A percentile compares a stretch with the other conserved stretches of the same genome.
Conservation (phyloP, 2,329 filamentous ascomycete species). For the Colletotrichum theobromicola region DNA sequence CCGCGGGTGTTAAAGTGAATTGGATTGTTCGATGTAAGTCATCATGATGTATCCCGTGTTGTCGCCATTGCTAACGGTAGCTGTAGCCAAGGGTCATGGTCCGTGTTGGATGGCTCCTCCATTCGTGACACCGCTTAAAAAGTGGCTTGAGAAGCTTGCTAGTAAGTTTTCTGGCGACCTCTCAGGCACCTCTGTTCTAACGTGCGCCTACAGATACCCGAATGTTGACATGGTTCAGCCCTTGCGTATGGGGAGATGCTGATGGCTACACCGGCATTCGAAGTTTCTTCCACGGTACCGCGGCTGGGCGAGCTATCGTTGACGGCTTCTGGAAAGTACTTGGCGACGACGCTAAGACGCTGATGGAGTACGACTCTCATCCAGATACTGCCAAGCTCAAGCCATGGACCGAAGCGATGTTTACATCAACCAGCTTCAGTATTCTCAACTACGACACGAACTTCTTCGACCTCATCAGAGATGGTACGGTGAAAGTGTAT, state of each 20-base stretch:
- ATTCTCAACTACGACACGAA: slow-evolving; percentile 65
- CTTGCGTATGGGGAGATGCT: slow-evolving; percentile 72
- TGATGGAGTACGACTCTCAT: slow-evolving; percentile 60
- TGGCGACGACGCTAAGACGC: slow-evolving; percentile 55
- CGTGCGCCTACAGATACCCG: slow-evolving; percentile 52
- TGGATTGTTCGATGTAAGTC: slow-evolving; percentile 61
- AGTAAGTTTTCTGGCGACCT: slow-evolving; percentile 36
- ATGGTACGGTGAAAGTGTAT: slow-evolving; percentile 57
- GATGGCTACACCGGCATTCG: slow-evolving; percentile 63
- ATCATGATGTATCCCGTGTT: neutral
- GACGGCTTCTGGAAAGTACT: slow-evolving; percentile 63
- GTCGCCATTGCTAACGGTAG: neutral
- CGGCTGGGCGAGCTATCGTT: slow-evolving; percentile 59
- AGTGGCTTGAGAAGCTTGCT: slow-evolving; percentile 70
- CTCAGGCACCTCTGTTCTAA: neutral
- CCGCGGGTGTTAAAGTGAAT: slow-evolving; percentile 58
- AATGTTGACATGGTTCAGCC: slow-evolving; percentile 75
- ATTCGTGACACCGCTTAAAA: slow-evolving; percentile 70
- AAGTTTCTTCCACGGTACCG: slow-evolving; percentile 61
- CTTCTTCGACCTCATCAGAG: slow-evolving; percentile 60
- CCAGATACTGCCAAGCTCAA: slow-evolving; percentile 59
- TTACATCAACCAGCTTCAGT: slow-evolving; percentile 58
- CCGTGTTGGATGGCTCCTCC: slow-evolving; percentile 63
- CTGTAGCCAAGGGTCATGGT: slow-evolving; percentile 54
- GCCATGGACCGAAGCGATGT: slow-evolving; percentile 57